These are phyloP conservation scores for Alternaria longipes DNA, from an alignment of 2,329 filamentous ascomycete species.

Conservation along the genomic window DNA sequence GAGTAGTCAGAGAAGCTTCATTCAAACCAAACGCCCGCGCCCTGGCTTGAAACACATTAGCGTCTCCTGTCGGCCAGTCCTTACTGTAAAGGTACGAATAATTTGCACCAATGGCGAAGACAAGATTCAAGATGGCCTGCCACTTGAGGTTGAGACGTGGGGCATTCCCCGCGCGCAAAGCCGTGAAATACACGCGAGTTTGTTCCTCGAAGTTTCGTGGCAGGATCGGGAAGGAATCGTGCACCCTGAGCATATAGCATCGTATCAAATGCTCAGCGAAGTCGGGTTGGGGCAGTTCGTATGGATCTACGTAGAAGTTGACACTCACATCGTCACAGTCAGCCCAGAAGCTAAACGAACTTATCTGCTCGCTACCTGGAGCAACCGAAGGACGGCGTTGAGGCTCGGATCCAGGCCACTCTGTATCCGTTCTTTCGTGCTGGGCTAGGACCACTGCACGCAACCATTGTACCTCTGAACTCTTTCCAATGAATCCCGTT, in stretches of 20 bases:
- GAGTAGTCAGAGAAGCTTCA: slow-evolving; percentile 37
- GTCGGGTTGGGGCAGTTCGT: slow-evolving; percentile 44
- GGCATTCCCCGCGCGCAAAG: slow-evolving; percentile 29
- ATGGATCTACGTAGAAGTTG: slow-evolving; percentile 40
- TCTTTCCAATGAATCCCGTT: slow-evolving; percentile 47
- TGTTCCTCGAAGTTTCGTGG: slow-evolving; percentile 45
- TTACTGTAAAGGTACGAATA: slow-evolving; percentile 48
- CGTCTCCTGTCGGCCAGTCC: slow-evolving; percentile 42
- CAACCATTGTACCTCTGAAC: slow-evolving; percentile 47
- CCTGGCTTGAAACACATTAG: slow-evolving; percentile 52
- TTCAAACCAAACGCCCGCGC: slow-evolving; percentile 47
- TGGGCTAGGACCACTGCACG: slow-evolving; percentile 36
- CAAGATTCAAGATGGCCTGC: slow-evolving; percentile 53
- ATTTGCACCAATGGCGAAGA: slow-evolving; percentile 55
- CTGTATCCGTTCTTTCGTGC: slow-evolving; percentile 26
- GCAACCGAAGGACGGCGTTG: slow-evolving; percentile 18
- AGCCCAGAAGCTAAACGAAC: slow-evolving; percentile 45
- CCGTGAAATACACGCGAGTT: slow-evolving; percentile 45
- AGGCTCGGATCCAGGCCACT: slow-evolving; percentile 4
- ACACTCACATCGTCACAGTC: slow-evolving; percentile 40
- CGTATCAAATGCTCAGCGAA: slow-evolving; percentile 45
- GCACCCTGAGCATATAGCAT: slow-evolving; percentile 52
- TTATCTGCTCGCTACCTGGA: slow-evolving; percentile 39
- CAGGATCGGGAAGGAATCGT: slow-evolving; percentile 53
- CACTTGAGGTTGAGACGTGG: slow-evolving; percentile 40